These are phyloP conservation scores for Kodamaea leandrae DNA, from an alignment of 805 yeast genomes.

Conservation along the genomic window DNA sequence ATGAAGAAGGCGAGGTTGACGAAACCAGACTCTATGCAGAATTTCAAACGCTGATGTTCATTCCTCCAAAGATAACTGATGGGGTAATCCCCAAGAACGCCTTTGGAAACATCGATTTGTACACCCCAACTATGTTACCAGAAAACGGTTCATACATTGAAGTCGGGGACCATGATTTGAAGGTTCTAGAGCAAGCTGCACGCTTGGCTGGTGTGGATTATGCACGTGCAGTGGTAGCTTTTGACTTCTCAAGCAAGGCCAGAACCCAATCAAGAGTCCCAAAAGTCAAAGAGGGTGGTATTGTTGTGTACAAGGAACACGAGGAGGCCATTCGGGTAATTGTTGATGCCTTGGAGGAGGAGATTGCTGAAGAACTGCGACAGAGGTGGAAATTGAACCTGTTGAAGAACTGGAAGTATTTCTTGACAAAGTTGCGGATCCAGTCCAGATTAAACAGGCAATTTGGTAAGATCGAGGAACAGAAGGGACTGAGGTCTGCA, in stretches of 20 bases:
- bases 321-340: conserved; percentile 58
- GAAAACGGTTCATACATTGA: conserved; percentile 63
- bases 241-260: conserved; percentile 53
- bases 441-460: conserved; percentile 42
- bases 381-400: conserved; percentile 48
- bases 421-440: conserved; percentile 50
- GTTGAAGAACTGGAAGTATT: conserved; percentile 51
- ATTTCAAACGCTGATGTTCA: conserved; percentile 70
- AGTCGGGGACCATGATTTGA: conserved; percentile 29
- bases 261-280: conserved; percentile 41
- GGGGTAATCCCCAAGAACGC: conserved; percentile 74
- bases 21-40: conserved; percentile 68
- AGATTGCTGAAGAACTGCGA: conserved; percentile 46
- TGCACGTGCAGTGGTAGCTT: conserved; percentile 85
- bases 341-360: conserved; percentile 46
- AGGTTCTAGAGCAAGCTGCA: conserved; percentile 68
- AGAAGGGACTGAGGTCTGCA: conserved; percentile 2
- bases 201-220: conserved; percentile 65
- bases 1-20: conserved; percentile 35
- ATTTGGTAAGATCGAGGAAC: conserved; percentile 45
- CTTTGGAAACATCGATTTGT: conserved; percentile 82
- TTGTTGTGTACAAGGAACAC: conserved; percentile 64
- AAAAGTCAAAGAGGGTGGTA: conserved; percentile 69
- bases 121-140: conserved; percentile 79
- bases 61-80: conserved; percentile 62